phyloP scores from a whole-genome alignment of 129 eudicot species.

The Rutidosis leptorrhynchoides region DNA sequence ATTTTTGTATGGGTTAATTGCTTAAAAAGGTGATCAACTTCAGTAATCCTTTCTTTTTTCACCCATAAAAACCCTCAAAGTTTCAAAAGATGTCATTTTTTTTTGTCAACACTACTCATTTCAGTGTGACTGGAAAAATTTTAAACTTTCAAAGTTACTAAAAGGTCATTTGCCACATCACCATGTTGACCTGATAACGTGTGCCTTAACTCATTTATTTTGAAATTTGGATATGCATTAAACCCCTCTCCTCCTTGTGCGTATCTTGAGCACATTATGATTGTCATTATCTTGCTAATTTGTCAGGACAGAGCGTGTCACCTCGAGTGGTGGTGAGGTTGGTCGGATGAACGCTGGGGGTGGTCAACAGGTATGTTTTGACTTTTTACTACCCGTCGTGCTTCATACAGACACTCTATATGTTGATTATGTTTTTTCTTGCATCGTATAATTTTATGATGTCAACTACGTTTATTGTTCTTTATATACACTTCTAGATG shows the following conservation, averaged over 20 bases:
- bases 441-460: background rate
- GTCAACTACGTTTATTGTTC: background rate
- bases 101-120: slow-evolving; percentile 18
- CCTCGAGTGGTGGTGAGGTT: slow-evolving; percentile 91
- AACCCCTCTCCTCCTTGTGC: background rate
- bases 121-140: slow-evolving; percentile 24
- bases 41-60: background rate
- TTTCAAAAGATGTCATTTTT: background rate
- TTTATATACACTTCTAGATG: background rate
- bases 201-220: background rate
- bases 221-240: background rate
- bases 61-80: background rate
- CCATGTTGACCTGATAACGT: background rate
- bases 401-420: background rate
- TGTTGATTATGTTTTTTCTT: background rate
- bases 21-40: background rate
- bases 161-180: slow-evolving; percentile 14
- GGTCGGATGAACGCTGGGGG: slow-evolving; percentile 98
- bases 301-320: slow-evolving; percentile 84
- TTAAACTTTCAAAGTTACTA: slow-evolving; percentile 11
- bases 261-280: background rate
- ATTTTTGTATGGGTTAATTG: background rate
- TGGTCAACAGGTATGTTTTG: slow-evolving; percentile 76
- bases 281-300: slow-evolving; percentile 1
- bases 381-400: background rate